Conservation (phyloP, 768 basidiomycete species). For the Lyophyllum atratum region DNA sequence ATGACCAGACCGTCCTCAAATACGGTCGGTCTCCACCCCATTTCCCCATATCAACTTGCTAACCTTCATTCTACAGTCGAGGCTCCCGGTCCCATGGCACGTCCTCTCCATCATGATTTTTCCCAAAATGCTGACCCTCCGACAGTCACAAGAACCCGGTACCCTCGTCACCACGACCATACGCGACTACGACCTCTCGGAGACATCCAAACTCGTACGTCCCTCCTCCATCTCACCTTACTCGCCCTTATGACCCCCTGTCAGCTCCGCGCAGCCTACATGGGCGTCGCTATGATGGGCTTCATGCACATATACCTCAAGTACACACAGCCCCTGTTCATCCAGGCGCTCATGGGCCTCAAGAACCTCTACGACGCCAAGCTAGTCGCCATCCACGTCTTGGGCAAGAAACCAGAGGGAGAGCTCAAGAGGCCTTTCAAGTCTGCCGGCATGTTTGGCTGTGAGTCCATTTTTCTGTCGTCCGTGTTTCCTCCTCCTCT, state of each 20-base stretch:
- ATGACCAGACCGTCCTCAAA: slow-evolving; percentile 94
- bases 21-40: slow-evolving; percentile 59
- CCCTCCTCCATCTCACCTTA: background rate
- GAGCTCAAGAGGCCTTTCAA: slow-evolving; percentile 93
- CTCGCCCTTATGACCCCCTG: background rate
- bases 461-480: slow-evolving; percentile 34
- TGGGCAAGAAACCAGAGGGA: slow-evolving; percentile 79
- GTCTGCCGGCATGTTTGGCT: slow-evolving; percentile 69
- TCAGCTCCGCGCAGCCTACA: slow-evolving; percentile 69
- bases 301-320: slow-evolving; percentile 94
- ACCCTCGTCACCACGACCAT: slow-evolving; percentile 89
- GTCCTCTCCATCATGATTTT: slow-evolving; percentile 20
- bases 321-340: slow-evolving; percentile 95
- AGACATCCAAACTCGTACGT: slow-evolving; percentile 79
- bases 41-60: background rate
- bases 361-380: slow-evolving; percentile 90
- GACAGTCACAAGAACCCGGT: slow-evolving; percentile 63
- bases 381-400: slow-evolving; percentile 77
- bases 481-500: too few species aligned
- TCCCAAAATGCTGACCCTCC: background rate
- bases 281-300: slow-evolving; percentile 83
- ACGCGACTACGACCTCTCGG: slow-evolving; percentile 89
- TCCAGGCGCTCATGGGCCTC: slow-evolving; percentile 93
- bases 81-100: slow-evolving; percentile 71
- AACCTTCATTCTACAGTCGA: slow-evolving; percentile 57